Conservation (phyloP, 495 filamentous ascomycete species). For the Neurospora discreta region DNA sequence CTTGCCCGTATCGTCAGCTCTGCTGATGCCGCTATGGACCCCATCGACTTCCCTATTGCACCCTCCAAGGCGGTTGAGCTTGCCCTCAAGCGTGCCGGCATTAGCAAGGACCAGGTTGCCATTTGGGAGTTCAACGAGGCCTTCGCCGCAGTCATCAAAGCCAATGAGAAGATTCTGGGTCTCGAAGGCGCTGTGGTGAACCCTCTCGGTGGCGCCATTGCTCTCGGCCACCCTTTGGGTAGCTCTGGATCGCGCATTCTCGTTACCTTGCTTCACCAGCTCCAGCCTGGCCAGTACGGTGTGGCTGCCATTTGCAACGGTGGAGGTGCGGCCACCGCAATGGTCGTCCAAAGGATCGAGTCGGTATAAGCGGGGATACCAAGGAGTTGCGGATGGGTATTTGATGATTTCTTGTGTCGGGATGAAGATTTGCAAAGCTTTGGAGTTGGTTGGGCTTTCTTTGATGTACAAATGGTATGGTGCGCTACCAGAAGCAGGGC, state of each 20-base stretch:
- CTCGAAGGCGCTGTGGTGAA: constrained; percentile 73
- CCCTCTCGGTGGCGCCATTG: constrained; percentile 80
- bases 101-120: constrained; percentile 78
- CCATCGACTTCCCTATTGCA: constrained; percentile 91
- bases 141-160: constrained; percentile 92
- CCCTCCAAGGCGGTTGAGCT: constrained; percentile 87
- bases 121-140: constrained; percentile 99
- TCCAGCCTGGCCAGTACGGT: constrained; percentile 86
- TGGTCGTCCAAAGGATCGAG: constrained; percentile 84
- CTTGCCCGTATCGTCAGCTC: constrained; percentile 74
- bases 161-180: constrained; percentile 83
- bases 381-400: background rate
- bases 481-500: background rate
- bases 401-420: background rate
- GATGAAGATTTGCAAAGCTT: background rate
- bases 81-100: constrained; percentile 78
- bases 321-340: constrained; percentile 79
- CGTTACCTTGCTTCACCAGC: constrained; percentile 77
- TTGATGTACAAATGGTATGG: background rate
- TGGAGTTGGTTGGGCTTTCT: background rate
- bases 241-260: constrained; percentile 91
- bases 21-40: constrained; percentile 86
- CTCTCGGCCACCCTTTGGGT: constrained; percentile 86
- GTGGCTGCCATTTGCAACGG: constrained; percentile 96
- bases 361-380: constrained; percentile 35